Evolutionary conservation across 441 rosid genomes (phyloP).

Genomic region (Erodium texanum): DNA sequence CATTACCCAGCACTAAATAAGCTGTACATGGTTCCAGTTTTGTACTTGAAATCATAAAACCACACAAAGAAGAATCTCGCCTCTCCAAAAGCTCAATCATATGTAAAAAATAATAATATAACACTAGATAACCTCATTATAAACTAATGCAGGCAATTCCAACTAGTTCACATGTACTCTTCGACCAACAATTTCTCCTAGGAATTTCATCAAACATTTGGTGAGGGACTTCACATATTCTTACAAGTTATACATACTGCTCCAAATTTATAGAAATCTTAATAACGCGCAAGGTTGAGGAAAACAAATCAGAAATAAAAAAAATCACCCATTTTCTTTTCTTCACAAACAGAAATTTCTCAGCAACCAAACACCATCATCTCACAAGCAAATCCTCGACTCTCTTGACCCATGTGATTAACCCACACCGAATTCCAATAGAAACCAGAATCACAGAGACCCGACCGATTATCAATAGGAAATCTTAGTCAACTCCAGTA

Average conservation of each 20-base stretch:
- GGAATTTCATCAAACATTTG: too few species aligned
- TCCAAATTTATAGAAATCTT: too few species aligned
- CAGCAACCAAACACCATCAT: slow-evolving; percentile 1
- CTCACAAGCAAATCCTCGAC: not conserved
- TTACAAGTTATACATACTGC: too few species aligned
- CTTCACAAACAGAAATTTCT: not conserved
- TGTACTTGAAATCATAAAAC: not conserved
- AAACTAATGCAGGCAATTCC: not conserved
- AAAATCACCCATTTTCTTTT: not conserved
- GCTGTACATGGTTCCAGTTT: not conserved
- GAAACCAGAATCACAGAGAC: not conserved
- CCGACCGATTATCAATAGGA: too few species aligned
- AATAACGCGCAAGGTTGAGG: too few species aligned
- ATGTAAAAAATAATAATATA: not conserved
- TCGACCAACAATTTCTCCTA: not conserved
- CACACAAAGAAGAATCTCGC: not conserved
- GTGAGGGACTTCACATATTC: too few species aligned
- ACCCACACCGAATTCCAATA: not conserved
- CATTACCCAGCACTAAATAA: not conserved
- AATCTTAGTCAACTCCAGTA: too few species aligned
- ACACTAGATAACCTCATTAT: not conserved
- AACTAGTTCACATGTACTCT: not conserved
- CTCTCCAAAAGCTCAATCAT: not conserved
- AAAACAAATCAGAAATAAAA: too few species aligned
- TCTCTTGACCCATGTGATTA: not conserved